A percentile compares a stretch with the other conserved stretches of the same genome.
Conservation (phyloP, 1,284 basidiomycete genomes). For the Phylloporus sp. region DNA sequence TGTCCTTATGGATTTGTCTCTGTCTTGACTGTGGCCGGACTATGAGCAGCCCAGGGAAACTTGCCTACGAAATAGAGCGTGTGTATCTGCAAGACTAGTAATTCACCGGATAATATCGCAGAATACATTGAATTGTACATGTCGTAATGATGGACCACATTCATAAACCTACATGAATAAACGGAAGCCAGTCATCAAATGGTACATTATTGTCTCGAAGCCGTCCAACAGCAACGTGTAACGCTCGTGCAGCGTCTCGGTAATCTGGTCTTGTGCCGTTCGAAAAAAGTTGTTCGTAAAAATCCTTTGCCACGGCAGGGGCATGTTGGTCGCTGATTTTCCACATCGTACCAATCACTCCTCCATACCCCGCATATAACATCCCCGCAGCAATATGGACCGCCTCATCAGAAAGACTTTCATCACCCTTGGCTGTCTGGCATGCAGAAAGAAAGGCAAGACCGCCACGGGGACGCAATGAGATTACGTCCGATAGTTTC, state of each 20-base stretch:
- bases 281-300: background rate
- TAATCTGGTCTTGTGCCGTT: background rate
- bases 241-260: background rate
- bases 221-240: background rate
- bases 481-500: background rate
- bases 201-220: background rate
- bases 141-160: no score
- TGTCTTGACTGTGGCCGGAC: no score
- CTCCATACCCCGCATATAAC: background rate
- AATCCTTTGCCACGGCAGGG: background rate
- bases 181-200: background rate
- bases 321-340: background rate
- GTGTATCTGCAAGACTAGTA: no score
- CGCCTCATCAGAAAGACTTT: background rate
- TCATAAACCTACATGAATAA: background rate
- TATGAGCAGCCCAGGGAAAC: no score
- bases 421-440: background rate
- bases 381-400: background rate
- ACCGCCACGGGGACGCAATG: background rate
- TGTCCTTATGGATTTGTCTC: no score
- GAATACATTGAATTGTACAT: no score
- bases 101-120: no score
- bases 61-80: no score
- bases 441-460: background rate
- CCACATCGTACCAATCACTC: background rate